Conservation (phyloP, 2,329 filamentous ascomycete genomes). For the Clarireedia sp. region DNA sequence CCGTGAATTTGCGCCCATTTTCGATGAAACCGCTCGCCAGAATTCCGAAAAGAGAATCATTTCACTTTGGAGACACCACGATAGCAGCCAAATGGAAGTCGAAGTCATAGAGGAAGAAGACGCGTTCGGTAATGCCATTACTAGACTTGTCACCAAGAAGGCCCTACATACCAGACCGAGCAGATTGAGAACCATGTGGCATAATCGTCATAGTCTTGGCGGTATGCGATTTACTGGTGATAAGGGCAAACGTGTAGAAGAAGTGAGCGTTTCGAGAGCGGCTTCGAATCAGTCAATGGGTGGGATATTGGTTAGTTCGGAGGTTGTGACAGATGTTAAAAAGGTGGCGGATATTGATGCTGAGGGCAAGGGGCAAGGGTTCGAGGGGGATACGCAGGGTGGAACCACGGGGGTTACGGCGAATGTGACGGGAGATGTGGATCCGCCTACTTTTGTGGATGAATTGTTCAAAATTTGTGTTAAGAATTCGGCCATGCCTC, state of each 20-base stretch:
- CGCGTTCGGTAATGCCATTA: conserved; percentile 4
- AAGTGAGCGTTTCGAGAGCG: background rate
- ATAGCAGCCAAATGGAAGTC: background rate
- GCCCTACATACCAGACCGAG: background rate
- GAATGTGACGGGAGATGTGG: conserved; percentile 1
- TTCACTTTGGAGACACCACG: background rate
- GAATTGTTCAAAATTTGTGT: conserved; percentile 10
- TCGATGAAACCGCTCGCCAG: conserved; percentile 18
- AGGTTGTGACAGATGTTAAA: conserved; percentile 4
- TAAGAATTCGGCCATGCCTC: conserved; percentile 4
- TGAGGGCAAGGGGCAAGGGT: background rate
- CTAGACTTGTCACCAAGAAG: background rate
- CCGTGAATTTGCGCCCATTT: conserved; percentile 48
- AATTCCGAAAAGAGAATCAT: background rate
- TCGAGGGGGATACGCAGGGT: background rate
- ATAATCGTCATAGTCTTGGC: background rate
- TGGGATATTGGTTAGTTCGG: conserved; percentile 4
- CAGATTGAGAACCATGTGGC: conserved; percentile 1
- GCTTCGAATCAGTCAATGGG: conserved; percentile 4
- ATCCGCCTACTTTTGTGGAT: conserved; percentile 9
- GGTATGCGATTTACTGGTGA: background rate
- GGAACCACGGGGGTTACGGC: background rate
- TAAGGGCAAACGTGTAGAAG: background rate
- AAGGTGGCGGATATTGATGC: background rate
- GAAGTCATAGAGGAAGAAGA: conserved; percentile 6